phyloP scores from a whole-genome alignment of 129 eudicot genomes.

The Logfia minima region DNA sequence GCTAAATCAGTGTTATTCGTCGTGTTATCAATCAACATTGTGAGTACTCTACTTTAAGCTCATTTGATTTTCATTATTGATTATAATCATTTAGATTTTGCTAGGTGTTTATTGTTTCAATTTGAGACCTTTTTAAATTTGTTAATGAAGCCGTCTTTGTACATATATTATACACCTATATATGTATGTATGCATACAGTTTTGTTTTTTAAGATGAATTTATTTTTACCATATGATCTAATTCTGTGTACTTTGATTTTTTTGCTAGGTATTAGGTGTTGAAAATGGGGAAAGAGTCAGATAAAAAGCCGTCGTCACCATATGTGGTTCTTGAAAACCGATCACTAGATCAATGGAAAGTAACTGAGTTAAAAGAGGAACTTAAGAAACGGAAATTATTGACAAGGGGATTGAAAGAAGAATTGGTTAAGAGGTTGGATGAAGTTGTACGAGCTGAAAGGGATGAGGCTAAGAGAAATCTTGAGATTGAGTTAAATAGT shows the following conservation, averaged over 20 bases:
- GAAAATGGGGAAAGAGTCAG: constrained; percentile 29
- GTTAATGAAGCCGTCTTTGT: not conserved
- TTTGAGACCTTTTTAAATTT: not conserved
- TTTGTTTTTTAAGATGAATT: not conserved
- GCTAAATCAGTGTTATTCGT: constrained; percentile 20
- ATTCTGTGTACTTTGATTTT: not conserved
- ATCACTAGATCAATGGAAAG: constrained; percentile 92
- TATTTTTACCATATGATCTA: not conserved
- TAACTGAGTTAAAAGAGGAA: constrained; percentile 87
- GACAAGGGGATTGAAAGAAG: constrained; percentile 78
- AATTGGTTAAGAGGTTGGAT: constrained; percentile 68
- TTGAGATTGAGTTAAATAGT: constrained; percentile 24
- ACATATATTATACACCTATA: not conserved
- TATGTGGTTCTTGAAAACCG: constrained; percentile 64
- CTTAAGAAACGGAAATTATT: constrained; percentile 68
- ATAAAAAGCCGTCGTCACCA: constrained; percentile 52
- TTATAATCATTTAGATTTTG: not conserved
- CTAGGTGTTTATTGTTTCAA: not conserved
- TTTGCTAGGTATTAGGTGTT: constrained; percentile 36
- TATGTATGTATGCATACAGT: not conserved
- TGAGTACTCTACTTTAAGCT: constrained; percentile 24
- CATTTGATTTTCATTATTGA: not conserved
- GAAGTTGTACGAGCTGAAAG: constrained; percentile 62
- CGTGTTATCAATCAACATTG: constrained; percentile 17
- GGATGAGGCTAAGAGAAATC: constrained; percentile 32